Percentiles rank a stretch among this genome's conserved stretches.
Evolutionary conservation across 257 asterid species (phyloP).

Genomic region (Fraxinus quadrangulata): DNA sequence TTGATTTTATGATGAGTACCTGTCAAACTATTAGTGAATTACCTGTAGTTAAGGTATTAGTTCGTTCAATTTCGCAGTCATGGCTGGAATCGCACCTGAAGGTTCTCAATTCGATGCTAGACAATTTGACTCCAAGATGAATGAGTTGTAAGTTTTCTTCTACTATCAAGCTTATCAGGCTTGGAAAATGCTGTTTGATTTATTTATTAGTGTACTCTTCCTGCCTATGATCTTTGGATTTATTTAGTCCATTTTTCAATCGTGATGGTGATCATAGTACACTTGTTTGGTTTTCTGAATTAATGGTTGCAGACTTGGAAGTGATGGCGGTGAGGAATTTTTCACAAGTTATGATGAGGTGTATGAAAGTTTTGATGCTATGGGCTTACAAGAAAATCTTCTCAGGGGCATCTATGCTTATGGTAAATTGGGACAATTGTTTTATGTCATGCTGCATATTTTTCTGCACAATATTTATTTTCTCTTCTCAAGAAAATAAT

Average conservation of each 20-base stretch:
- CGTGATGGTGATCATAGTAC: not conserved
- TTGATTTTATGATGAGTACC: not conserved
- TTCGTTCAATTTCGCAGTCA: conserved; percentile 37
- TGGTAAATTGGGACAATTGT: conserved; percentile 33
- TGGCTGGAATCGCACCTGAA: conserved; percentile 62
- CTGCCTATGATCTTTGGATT: not conserved
- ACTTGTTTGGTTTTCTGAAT: conserved; percentile 9
- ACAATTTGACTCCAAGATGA: conserved; percentile 58
- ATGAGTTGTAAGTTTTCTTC: conserved; percentile 45
- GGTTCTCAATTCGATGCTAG: conserved; percentile 62
- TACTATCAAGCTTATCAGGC: conserved; percentile 1
- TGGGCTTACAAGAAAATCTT: conserved; percentile 62
- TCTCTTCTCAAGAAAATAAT: not conserved
- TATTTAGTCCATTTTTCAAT: not conserved
- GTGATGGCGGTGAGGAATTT: conserved; percentile 50
- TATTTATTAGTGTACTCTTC: not conserved
- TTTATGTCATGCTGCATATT: not conserved
- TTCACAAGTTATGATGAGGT: conserved; percentile 62
- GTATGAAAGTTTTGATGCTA: conserved; percentile 52
- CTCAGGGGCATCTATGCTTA: conserved; percentile 67
- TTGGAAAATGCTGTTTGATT: not conserved
- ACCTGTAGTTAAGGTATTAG: not conserved
- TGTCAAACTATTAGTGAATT: not conserved
- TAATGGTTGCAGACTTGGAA: conserved; percentile 43
- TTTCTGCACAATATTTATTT: not conserved